Percentiles rank a stretch among this genome's conserved stretches.
Conservation (phyloP, 495 filamentous ascomycete genomes). For the Diplogelasinospora grovesii region DNA sequence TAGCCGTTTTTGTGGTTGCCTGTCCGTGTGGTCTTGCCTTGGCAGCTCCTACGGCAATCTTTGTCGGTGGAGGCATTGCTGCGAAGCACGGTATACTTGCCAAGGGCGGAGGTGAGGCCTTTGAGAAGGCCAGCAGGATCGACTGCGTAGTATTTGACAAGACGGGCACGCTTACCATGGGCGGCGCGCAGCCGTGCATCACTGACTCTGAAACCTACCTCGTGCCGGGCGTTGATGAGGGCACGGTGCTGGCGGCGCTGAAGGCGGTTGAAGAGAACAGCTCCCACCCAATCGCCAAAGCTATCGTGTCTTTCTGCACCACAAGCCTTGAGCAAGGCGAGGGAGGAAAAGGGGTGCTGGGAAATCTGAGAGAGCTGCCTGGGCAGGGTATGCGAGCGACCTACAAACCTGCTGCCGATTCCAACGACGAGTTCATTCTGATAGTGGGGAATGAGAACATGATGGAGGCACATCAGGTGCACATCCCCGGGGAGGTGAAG, state of each 20-base stretch:
- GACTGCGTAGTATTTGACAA: slow-evolving; percentile 94
- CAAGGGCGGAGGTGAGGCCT: slow-evolving; percentile 93
- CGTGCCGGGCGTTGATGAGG: not conserved
- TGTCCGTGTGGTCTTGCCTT: slow-evolving; percentile 92
- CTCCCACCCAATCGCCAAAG: slow-evolving; percentile 80
- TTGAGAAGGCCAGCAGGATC: slow-evolving; percentile 83
- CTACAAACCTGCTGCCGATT: slow-evolving; percentile 48
- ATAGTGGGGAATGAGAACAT: slow-evolving; percentile 81
- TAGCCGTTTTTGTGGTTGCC: slow-evolving; percentile 90
- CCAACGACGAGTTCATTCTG: slow-evolving; percentile 48
- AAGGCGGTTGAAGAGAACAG: slow-evolving; percentile 72
- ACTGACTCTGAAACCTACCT: slow-evolving; percentile 57
- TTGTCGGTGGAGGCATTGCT: slow-evolving; percentile 83
- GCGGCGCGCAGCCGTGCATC: slow-evolving; percentile 72
- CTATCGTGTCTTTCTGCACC: slow-evolving; percentile 63
- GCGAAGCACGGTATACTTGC: slow-evolving; percentile 85
- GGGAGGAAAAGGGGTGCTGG: too few species aligned
- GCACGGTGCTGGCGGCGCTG: slow-evolving; percentile 42
- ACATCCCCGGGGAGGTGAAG: slow-evolving; percentile 22
- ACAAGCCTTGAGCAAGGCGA: too few species aligned
- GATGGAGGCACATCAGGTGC: slow-evolving; percentile 44
- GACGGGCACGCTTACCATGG: slow-evolving; percentile 85
- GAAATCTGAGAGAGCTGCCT: slow-evolving; percentile 63
- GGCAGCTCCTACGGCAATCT: slow-evolving; percentile 87
- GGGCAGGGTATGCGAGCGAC: slow-evolving; percentile 75